These are phyloP conservation scores for Meyerozyma elateridarum DNA, from an alignment of 1,139 yeast species.

Conservation along the genomic window DNA sequence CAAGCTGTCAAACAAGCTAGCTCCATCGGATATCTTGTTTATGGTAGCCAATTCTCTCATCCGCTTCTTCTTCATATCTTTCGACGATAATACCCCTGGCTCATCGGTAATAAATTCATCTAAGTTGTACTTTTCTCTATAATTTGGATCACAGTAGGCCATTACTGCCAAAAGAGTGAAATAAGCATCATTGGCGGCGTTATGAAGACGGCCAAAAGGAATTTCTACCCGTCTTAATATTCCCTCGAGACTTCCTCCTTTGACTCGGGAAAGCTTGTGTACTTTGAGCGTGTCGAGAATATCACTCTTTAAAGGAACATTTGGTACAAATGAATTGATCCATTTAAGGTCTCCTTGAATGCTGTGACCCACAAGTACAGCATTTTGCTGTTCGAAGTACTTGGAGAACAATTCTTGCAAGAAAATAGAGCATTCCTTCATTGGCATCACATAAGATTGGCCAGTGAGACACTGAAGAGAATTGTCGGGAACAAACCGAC, in stretches of 20 bases:
- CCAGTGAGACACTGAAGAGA: slow-evolving; percentile 20
- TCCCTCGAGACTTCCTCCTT: slow-evolving; percentile 19
- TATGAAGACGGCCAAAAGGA: slow-evolving; percentile 22
- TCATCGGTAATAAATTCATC: too few species aligned
- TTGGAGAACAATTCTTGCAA: slow-evolving; percentile 40
- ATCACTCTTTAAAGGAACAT: slow-evolving; percentile 31
- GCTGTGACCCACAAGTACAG: slow-evolving; percentile 60
- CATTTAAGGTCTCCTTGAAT: slow-evolving; percentile 58
- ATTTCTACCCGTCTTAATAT: slow-evolving; percentile 17
- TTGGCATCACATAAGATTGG: slow-evolving; percentile 39
- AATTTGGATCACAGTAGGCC: slow-evolving; percentile 20
- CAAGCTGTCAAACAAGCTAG: too few species aligned
- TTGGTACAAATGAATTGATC: slow-evolving; percentile 45
- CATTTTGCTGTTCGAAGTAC: slow-evolving; percentile 21
- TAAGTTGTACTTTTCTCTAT: slow-evolving; percentile 12
- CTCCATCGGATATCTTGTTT: too few species aligned
- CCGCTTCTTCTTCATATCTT: too few species aligned
- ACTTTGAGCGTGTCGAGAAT: slow-evolving; percentile 36
- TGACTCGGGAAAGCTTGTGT: slow-evolving; percentile 12
- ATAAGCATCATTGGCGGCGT: slow-evolving; percentile 27
- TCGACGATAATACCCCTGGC: too few species aligned
- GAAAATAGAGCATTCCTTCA: slow-evolving; percentile 31
- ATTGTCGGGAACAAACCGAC: slow-evolving; percentile 60
- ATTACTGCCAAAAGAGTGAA: slow-evolving; percentile 24
- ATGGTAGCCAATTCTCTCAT: too few species aligned